A percentile compares a stretch with the other conserved stretches of the same genome.
These are phyloP conservation scores for Cairneyella variabilis DNA, from an alignment of 495 filamentous ascomycete species.

Conservation along the genomic window DNA sequence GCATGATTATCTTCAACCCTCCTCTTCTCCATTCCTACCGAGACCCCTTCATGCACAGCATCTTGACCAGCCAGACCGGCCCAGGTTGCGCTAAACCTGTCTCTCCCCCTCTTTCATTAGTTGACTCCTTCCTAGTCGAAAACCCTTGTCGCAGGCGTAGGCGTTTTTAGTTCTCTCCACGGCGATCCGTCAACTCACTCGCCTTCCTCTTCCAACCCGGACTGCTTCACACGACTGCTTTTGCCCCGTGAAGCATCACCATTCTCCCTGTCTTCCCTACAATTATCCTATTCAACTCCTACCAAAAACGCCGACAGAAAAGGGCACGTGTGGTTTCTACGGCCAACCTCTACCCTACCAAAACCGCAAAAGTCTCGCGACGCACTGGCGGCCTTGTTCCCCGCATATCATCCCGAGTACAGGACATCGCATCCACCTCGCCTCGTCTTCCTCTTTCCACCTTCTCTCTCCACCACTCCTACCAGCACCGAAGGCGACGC, in stretches of 20 bases:
- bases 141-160: no score
- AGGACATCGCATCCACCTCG: no score
- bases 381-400: conserved; percentile 8
- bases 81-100: not conserved
- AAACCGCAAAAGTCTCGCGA: not conserved
- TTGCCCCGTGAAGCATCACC: no score
- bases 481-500: not conserved
- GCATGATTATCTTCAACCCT: not conserved
- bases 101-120: not conserved
- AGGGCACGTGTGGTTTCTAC: not conserved
- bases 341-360: not conserved
- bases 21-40: not conserved
- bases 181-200: no score
- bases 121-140: no score
- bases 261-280: no score
- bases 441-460: no score
- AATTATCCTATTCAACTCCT: no score
- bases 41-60: not conserved
- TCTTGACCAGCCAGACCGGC: not conserved
- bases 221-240: no score
- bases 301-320: no score
- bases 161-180: no score
- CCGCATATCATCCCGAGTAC: conserved; percentile 1
- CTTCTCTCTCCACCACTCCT: not conserved
- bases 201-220: no score